These are phyloP conservation scores for Colletotrichum magnum DNA, from an alignment of 2,329 filamentous ascomycete species.

Conservation along the genomic window DNA sequence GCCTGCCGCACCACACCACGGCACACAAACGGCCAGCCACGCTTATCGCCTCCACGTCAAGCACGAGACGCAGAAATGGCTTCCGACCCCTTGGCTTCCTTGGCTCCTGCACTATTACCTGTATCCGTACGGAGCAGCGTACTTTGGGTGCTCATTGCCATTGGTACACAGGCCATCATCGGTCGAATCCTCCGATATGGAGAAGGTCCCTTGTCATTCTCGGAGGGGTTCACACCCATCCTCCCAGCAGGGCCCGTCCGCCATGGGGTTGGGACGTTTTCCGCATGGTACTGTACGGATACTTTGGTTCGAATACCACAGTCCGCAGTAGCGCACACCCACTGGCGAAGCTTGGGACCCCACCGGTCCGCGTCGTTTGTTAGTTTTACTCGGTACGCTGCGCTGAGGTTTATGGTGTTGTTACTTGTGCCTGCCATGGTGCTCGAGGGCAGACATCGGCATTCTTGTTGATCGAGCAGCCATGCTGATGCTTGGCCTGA, in stretches of 20 bases:
- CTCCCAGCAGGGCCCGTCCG: conserved; percentile 21
- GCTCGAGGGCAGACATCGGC: conserved; percentile 7
- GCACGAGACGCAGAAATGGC: conserved; percentile 7
- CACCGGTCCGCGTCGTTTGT: conserved; percentile 18
- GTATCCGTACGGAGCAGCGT: not conserved
- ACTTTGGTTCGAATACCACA: conserved; percentile 14
- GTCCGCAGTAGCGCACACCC: not conserved
- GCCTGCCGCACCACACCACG: conserved; percentile 6
- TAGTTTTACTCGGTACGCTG: not conserved
- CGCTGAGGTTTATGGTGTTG: not conserved
- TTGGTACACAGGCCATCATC: conserved; percentile 25
- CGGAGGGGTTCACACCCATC: conserved; percentile 18
- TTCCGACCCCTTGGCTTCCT: conserved; percentile 28
- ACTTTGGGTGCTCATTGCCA: not conserved
- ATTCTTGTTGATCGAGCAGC: conserved; percentile 2
- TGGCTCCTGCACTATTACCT: conserved; percentile 3
- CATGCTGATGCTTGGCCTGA: not conserved
- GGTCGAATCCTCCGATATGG: conserved; percentile 27
- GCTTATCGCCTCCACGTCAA: conserved; percentile 23
- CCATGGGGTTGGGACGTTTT: conserved; percentile 36
- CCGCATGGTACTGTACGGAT: conserved; percentile 23
- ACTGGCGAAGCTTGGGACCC: not conserved
- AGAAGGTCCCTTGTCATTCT: conserved; percentile 23
- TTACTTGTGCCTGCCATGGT: not conserved
- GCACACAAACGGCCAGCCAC: conserved; percentile 18